Conservation (phyloP, 2,329 filamentous ascomycete genomes). For the Pseudogymnoascus sp. region DNA sequence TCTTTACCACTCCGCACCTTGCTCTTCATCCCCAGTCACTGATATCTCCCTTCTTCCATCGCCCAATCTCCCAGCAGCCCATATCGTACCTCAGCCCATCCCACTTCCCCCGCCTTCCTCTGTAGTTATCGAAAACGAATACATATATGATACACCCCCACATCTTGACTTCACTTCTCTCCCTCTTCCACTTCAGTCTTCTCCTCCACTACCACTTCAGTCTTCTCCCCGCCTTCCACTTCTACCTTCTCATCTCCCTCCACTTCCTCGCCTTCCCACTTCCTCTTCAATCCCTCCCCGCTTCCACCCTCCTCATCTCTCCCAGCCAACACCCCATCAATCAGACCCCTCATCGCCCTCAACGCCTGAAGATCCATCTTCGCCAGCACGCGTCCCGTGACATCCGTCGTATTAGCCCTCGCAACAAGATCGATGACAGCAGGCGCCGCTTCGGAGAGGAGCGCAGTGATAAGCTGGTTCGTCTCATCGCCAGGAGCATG, state of each 20-base stretch:
- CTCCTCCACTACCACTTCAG: no score
- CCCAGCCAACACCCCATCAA: slow-evolving; percentile 12
- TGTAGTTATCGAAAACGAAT: no score
- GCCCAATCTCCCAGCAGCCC: no score
- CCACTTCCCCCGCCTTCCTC: no score
- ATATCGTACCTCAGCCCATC: no score
- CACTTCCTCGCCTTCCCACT: neutral
- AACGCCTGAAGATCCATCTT: slow-evolving; percentile 16
- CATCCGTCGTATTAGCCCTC: slow-evolving; percentile 19
- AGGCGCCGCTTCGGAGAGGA: slow-evolving; percentile 31
- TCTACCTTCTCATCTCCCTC: neutral
- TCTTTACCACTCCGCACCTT: no score
- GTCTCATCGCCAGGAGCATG: slow-evolving; percentile 38
- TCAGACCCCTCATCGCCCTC: slow-evolving; percentile 19
- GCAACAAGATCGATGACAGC: slow-evolving; percentile 34
- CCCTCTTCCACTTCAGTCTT: no score
- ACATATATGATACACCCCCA: no score
- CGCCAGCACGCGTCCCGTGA: neutral
- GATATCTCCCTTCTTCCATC: no score
- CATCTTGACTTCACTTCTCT: no score
- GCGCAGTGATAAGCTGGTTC: slow-evolving; percentile 46
- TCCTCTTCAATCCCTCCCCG: neutral
- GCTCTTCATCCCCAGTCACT: no score
- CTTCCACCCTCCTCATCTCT: neutral
- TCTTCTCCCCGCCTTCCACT: no score